Percentiles rank a stretch among this genome's conserved stretches.
phyloP scores from a whole-genome alignment of 768 basidiomycete species.

The Russula sp. region DNA sequence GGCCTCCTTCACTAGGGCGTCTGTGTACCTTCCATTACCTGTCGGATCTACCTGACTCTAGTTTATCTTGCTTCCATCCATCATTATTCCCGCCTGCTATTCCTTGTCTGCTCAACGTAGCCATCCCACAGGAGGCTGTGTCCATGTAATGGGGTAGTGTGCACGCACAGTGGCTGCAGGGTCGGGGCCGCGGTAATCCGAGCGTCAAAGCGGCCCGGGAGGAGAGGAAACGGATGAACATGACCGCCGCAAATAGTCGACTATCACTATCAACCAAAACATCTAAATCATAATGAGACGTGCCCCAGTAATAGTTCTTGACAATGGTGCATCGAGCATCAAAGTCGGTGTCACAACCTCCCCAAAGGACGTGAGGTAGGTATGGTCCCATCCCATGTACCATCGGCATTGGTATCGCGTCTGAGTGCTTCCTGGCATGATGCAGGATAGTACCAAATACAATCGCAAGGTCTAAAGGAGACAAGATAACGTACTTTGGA shows the following conservation, averaged over 20 bases:
- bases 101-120: no score
- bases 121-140: no score
- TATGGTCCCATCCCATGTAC: slow-evolving; percentile 1
- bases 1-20: no score
- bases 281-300: slow-evolving; percentile 13
- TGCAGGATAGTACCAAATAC: slow-evolving; percentile 73
- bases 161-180: no score
- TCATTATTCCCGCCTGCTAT: no score
- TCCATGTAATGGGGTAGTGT: no score
- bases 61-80: no score
- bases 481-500: slow-evolving; percentile 75
- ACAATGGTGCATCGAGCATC: slow-evolving; percentile 82
- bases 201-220: not conserved
- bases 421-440: not conserved
- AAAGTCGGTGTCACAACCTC: slow-evolving; percentile 54
- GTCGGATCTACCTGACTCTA: no score
- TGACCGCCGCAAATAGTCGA: no score
- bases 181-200: no score
- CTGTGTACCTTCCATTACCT: no score
- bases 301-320: slow-evolving; percentile 54
- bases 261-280: not conserved
- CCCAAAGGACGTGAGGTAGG: slow-evolving; percentile 29
- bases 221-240: not conserved
- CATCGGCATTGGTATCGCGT: not conserved
- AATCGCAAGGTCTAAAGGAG: slow-evolving; percentile 76